Percentiles rank a stretch among this genome's conserved stretches.
phyloP scores from a whole-genome alignment of 1,139 yeast species.

The Yamadazyma mexicana region DNA sequence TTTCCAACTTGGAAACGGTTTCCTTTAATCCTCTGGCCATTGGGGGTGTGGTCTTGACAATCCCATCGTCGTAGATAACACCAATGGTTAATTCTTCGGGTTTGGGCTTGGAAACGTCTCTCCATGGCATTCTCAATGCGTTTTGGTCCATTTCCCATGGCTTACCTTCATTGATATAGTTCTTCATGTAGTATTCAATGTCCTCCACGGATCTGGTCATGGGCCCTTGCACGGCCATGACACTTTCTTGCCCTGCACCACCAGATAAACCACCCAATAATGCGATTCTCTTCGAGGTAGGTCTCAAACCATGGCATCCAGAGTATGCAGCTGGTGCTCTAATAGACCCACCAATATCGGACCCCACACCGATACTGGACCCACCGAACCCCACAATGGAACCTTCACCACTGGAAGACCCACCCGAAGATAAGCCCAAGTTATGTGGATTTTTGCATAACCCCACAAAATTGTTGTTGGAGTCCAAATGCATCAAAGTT shows the following conservation, averaged over 20 bases:
- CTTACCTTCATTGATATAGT: constrained; percentile 58
- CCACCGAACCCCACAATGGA: constrained; percentile 66
- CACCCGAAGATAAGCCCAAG: constrained; percentile 47
- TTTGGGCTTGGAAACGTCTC: constrained; percentile 45
- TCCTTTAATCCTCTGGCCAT: constrained; percentile 38
- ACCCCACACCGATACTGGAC: constrained; percentile 66
- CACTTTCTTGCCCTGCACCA: constrained; percentile 60
- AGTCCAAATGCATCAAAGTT: constrained; percentile 49
- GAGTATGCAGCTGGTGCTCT: constrained; percentile 75
- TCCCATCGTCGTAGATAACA: constrained; percentile 40
- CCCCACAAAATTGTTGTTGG: constrained; percentile 44
- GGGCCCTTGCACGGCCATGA: constrained; percentile 64
- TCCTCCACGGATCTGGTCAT: constrained; percentile 63
- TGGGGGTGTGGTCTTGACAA: constrained; percentile 55
- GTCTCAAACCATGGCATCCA: constrained; percentile 68
- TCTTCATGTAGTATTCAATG: constrained; percentile 58
- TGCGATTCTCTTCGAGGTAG: constrained; percentile 63
- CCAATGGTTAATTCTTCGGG: constrained; percentile 40
- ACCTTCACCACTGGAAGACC: constrained; percentile 81
- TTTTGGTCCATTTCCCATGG: constrained; percentile 70
- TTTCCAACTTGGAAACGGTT: constrained; percentile 26
- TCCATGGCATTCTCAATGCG: constrained; percentile 63
- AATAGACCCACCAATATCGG: constrained; percentile 80
- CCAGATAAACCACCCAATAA: constrained; percentile 49
- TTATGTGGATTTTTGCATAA: constrained; percentile 40